Conservation (phyloP, 176 grass and related monocot genomes). For the Saccharum spontaneum region DNA sequence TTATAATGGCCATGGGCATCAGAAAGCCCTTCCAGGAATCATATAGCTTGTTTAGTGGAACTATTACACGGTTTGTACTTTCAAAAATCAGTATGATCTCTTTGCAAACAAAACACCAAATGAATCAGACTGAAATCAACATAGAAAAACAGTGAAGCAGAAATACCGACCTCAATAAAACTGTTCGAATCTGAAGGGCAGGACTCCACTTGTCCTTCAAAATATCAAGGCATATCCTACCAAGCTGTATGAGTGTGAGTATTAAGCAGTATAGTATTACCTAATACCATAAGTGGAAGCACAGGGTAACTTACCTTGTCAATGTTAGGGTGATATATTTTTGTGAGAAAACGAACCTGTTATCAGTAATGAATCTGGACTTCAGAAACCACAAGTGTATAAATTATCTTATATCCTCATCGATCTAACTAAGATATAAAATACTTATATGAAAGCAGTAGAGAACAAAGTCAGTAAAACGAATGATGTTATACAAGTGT, state of each 20-base stretch:
- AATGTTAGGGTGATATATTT: constrained; percentile 99
- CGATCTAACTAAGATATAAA: background rate
- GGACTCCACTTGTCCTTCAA: constrained; percentile 95
- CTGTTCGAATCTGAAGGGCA: constrained; percentile 85
- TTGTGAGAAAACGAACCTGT: constrained; percentile 94
- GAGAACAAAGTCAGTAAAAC: background rate
- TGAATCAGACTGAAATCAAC: background rate
- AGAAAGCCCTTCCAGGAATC: constrained; percentile 7
- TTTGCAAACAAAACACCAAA: background rate
- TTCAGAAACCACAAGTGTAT: constrained; percentile 9
- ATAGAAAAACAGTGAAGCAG: constrained; percentile 8
- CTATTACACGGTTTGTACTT: background rate
- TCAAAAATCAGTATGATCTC: background rate
- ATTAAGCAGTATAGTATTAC: constrained; percentile 4
- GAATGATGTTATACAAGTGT: background rate
- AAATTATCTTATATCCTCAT: background rate
- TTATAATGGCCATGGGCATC: background rate
- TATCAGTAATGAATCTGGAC: constrained; percentile 23
- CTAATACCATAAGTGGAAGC: background rate
- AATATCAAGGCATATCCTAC: constrained; percentile 96
- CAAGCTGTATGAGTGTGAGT: constrained; percentile 64
- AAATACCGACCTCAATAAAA: constrained; percentile 68
- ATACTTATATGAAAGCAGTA: background rate
- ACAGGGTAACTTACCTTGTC: constrained; percentile 77
- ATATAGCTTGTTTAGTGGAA: background rate